Evolutionary conservation across 441 rosid species (phyloP), one percentile per base, ranked within the genome.

Genomic region (Arabidopsis lyrata): DNA sequence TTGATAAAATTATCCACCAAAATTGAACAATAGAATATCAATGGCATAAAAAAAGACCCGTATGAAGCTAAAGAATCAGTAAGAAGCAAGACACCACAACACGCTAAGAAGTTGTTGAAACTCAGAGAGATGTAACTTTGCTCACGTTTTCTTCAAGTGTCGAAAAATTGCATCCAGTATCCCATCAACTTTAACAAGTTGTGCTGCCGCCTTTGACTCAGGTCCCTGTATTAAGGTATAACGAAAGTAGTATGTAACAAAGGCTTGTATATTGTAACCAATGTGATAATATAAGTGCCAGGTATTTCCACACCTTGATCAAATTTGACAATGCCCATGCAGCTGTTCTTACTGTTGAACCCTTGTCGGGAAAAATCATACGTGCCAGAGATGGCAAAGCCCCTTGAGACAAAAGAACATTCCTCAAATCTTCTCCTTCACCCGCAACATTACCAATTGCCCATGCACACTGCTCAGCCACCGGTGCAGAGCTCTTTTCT

Each of bases 381-480:
- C 92, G 94, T 53, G 98, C 97, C 69, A 95, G 91, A 78, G 99
- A 88, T 58, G 75, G 85, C 71, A 92, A 85, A 81, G 91, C 93
- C 66, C 99, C 98, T 82, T 95, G 99, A 36, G 92, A 84, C 73
- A 92, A 85, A 86, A 95, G 85, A 78, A 93, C 81, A 82, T 83
- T 88, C 75, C 97, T 86, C 71, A 95, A 82, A 59, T 91, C 99
- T 83, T 87, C 93, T 80, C 98, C 99, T 86, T 92, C 98, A 65
- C 97, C 95, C 15, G 99, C 99, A 66, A 90, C 95, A 83, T 95
- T 95, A 74, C 97, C 99, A 83, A 92, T 81, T 20, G 96, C 99
- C 98, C 98, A 89, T 35, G 98, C 93, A 73, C 98, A 92, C 80
- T 91, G 98, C 91, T 92, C 98, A 56, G 96, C 96, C 71, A 95